These are phyloP conservation scores for Bertia moriformis DNA, from an alignment of 2,329 filamentous ascomycete species.

Conservation along the genomic window DNA sequence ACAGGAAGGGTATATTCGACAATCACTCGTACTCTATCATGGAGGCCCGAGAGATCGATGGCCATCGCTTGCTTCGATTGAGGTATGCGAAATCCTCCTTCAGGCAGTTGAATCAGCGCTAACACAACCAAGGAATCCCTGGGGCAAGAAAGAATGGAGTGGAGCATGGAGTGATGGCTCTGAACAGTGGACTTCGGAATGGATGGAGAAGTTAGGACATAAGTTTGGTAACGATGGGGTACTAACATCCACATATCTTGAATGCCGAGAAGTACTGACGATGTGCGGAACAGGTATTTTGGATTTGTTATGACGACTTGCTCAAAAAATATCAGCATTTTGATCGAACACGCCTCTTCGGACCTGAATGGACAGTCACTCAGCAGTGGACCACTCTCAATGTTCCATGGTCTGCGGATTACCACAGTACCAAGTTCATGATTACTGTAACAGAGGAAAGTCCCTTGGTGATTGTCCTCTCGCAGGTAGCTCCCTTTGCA, in stretches of 20 bases:
- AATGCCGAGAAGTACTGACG: slow-evolving; percentile 6
- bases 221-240: slow-evolving; percentile 43
- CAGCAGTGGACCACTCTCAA: slow-evolving; percentile 46
- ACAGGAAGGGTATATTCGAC: slow-evolving; percentile 24
- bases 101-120: not conserved
- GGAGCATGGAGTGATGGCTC: slow-evolving; percentile 50
- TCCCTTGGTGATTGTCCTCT: slow-evolving; percentile 40
- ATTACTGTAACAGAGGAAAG: slow-evolving; percentile 33
- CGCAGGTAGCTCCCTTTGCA: slow-evolving; percentile 20
- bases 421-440: slow-evolving; percentile 43
- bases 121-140: slow-evolving; percentile 41
- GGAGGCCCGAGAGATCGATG: slow-evolving; percentile 26
- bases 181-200: slow-evolving; percentile 48
- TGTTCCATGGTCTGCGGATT: slow-evolving; percentile 45
- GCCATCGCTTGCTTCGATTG: slow-evolving; percentile 8
- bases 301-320: slow-evolving; percentile 44
- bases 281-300: slow-evolving; percentile 25
- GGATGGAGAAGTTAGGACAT: slow-evolving; percentile 42
- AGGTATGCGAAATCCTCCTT: slow-evolving; percentile 13
- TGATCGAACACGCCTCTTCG: slow-evolving; percentile 44
- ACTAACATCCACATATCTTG: slow-evolving; percentile 1
- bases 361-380: slow-evolving; percentile 38
- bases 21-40: slow-evolving; percentile 43
- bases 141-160: slow-evolving; percentile 48
- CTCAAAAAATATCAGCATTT: slow-evolving; percentile 42